A percentile compares a stretch with the other conserved stretches of the same genome.
These are phyloP conservation scores for Cyclotella atomus DNA, from an alignment of 108 stramenopile genomes.

Conservation along the genomic window DNA sequence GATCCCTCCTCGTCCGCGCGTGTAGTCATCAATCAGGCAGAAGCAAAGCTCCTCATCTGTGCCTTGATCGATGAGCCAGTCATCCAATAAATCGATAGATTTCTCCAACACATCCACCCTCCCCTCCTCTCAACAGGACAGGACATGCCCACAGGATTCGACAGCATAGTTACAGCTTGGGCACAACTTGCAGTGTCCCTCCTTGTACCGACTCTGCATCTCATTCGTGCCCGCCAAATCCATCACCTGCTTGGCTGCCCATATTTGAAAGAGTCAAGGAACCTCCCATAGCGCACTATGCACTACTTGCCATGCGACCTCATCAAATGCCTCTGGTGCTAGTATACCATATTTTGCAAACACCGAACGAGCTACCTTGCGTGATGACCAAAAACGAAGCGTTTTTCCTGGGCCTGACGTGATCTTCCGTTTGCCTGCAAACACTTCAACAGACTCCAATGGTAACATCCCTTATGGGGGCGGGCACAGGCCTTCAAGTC, in stretches of 20 bases:
- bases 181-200: neutral
- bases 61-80: neutral
- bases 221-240: neutral
- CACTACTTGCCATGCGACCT: neutral
- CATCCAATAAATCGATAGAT: neutral
- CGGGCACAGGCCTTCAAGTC: neutral
- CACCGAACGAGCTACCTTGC: neutral
- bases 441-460: slow-evolving; percentile 12
- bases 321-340: neutral
- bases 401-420: slow-evolving; percentile 13
- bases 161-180: neutral
- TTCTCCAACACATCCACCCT: neutral
- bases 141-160: neutral
- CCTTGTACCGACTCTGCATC: neutral
- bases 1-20: neutral
- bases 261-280: neutral
- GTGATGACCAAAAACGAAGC: neutral
- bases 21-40: neutral
- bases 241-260: too few species aligned
- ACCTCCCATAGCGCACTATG: neutral
- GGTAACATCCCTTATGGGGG: slow-evolving; percentile 8
- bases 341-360: neutral
- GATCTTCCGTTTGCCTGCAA: neutral
- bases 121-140: neutral
- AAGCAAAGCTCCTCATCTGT: neutral